Evolutionary conservation across 768 basidiomycete genomes (phyloP).

Genomic region (Boletellus ananas): DNA sequence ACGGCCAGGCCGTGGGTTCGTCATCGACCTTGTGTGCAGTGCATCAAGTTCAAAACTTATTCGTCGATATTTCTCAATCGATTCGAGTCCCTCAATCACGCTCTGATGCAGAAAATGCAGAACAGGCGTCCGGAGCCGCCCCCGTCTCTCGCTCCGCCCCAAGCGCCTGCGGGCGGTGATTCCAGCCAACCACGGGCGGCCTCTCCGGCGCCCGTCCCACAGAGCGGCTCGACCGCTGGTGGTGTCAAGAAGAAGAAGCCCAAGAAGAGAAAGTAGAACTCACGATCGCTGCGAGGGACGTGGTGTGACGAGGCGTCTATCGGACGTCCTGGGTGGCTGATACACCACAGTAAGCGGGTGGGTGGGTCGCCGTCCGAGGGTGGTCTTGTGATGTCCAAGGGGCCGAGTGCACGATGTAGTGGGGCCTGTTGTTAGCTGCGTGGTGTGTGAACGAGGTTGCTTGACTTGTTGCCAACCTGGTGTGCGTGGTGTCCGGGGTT

Average conservation of each 20-base stretch:
- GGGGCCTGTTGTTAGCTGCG: too few relatives aligned
- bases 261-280: slow-evolving; percentile 67
- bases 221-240: slow-evolving; percentile 40
- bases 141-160: slow-evolving; percentile 4
- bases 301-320: background rate
- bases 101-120: slow-evolving; percentile 84
- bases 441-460: too few relatives aligned
- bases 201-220: slow-evolving; percentile 33
- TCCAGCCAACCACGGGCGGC: slow-evolving; percentile 29
- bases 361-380: slow-evolving; percentile 2
- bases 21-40: slow-evolving; percentile 44
- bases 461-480: background rate
- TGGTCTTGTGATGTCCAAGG: background rate
- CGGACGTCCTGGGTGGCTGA: background rate
- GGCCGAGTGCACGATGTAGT: too few relatives aligned
- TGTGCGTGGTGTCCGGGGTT: slow-evolving; percentile 20
- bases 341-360: slow-evolving; percentile 1
- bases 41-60: slow-evolving; percentile 93
- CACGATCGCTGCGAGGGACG: slow-evolving; percentile 1
- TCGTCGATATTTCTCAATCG: slow-evolving; percentile 95
- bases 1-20: background rate
- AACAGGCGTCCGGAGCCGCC: slow-evolving; percentile 47
- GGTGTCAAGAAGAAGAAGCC: slow-evolving; percentile 82
- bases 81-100: slow-evolving; percentile 87
- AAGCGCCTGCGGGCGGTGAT: slow-evolving; percentile 15